Percentiles rank a stretch among this genome's conserved stretches.
These are phyloP conservation scores for Amanita fuliginea DNA, from an alignment of 768 basidiomycete species.

Conservation along the genomic window DNA sequence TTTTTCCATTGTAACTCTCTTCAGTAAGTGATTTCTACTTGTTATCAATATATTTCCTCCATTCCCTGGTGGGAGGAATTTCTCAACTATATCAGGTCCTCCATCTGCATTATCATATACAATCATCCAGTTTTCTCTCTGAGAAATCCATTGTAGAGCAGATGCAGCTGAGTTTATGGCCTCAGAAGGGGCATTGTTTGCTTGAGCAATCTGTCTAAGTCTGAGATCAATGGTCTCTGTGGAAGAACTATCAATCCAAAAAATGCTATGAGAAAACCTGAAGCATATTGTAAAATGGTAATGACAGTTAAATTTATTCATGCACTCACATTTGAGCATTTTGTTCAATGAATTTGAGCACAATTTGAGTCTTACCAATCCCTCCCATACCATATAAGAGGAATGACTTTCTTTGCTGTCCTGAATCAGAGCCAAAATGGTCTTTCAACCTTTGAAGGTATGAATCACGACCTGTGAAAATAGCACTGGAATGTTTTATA, in stretches of 20 bases:
- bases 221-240: conserved; percentile 5
- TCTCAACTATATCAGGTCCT: too few relatives aligned
- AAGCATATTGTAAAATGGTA: not conserved
- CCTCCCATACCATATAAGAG: too few relatives aligned
- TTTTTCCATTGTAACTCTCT: not conserved
- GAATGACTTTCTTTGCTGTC: too few relatives aligned
- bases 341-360: too few relatives aligned
- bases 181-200: not conserved
- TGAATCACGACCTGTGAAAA: too few relatives aligned
- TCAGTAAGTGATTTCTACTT: conserved; percentile 8
- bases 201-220: conserved; percentile 6
- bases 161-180: not conserved
- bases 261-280: conserved; percentile 10
- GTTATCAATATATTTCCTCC: conserved; percentile 12
- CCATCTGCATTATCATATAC: not conserved
- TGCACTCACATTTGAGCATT: too few relatives aligned
- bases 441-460: too few relatives aligned
- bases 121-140: conserved; percentile 8
- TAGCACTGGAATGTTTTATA: not conserved
- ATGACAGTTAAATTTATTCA: not conserved
- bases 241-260: conserved; percentile 15
- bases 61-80: not conserved
- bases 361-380: too few relatives aligned
- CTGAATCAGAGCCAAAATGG: too few relatives aligned
- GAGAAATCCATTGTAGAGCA: conserved; percentile 9